Percentiles rank a stretch among this genome's conserved stretches.
phyloP scores from a whole-genome alignment of 257 asterid species.

The Cynanchum wilfordii region DNA sequence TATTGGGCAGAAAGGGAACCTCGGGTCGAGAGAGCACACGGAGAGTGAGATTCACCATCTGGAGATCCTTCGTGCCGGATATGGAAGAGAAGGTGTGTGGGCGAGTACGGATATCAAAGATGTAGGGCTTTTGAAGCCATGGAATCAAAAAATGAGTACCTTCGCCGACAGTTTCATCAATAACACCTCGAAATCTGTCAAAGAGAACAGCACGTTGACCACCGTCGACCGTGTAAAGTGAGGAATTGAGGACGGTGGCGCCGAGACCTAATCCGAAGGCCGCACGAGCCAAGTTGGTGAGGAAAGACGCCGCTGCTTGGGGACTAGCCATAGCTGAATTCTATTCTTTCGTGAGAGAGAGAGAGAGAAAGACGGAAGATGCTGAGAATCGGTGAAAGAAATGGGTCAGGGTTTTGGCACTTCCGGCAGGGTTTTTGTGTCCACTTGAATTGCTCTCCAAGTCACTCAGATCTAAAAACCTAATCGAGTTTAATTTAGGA shows the following conservation, averaged over 20 bases:
- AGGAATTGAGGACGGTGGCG: slow-evolving; percentile 48
- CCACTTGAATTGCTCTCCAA: slow-evolving; percentile 33
- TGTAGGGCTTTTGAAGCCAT: slow-evolving; percentile 89
- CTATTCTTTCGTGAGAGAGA: neutral
- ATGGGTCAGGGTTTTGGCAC: slow-evolving; percentile 16
- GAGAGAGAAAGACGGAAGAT: neutral
- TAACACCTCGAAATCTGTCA: slow-evolving; percentile 87
- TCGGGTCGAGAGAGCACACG: slow-evolving; percentile 93
- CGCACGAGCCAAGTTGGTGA: slow-evolving; percentile 67
- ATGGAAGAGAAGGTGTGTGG: slow-evolving; percentile 79
- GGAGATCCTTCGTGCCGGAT: slow-evolving; percentile 93
- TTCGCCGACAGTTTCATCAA: slow-evolving; percentile 66
- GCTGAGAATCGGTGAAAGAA: slow-evolving; percentile 10
- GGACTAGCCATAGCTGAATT: slow-evolving; percentile 50
- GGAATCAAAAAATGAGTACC: slow-evolving; percentile 88
- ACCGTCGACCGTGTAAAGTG: slow-evolving; percentile 94
- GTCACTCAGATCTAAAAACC: slow-evolving; percentile 33
- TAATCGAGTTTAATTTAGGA: slow-evolving; percentile 13
- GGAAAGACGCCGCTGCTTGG: slow-evolving; percentile 56
- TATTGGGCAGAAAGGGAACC: slow-evolving; percentile 51
- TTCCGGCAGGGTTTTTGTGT: neutral
- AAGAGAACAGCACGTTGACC: slow-evolving; percentile 92
- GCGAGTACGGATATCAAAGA: slow-evolving; percentile 85
- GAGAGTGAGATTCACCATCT: slow-evolving; percentile 91
- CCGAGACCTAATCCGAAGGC: slow-evolving; percentile 64